phyloP scores from a whole-genome alignment of 305 asterid species.

The Andrographis paniculata region DNA sequence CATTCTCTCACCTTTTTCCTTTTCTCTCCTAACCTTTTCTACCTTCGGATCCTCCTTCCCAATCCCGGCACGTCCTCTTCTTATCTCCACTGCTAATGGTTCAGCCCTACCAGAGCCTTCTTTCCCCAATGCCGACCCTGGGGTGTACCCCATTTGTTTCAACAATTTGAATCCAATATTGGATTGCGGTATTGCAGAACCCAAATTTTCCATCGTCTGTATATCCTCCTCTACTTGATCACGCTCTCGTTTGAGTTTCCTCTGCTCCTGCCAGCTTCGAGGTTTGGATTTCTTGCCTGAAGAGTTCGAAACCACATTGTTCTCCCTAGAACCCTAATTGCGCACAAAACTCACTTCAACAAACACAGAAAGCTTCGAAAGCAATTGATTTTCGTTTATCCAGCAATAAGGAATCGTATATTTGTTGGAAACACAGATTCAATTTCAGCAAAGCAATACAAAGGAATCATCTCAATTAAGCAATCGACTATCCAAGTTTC shows the following conservation, averaged over 20 bases:
- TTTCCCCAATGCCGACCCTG: conserved; percentile 86
- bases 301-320: conserved; percentile 22
- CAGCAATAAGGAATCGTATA: no score
- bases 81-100: conserved; percentile 63
- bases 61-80: conserved; percentile 80
- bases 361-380: not conserved
- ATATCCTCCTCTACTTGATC: conserved; percentile 66
- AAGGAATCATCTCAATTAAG: no score
- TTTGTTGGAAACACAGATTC: no score
- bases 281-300: conserved; percentile 53
- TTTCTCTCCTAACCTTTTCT: conserved; percentile 58
- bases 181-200: conserved; percentile 77
- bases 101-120: conserved; percentile 72
- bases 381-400: not conserved
- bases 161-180: conserved; percentile 86
- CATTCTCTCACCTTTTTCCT: conserved; percentile 35
- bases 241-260: conserved; percentile 48
- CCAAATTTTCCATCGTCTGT: conserved; percentile 46
- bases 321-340: conserved; percentile 36
- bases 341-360: conserved; percentile 1
- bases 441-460: no score
- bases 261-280: conserved; percentile 56
- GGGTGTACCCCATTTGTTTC: conserved; percentile 90
- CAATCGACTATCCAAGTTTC: no score
- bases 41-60: conserved; percentile 64